Evolutionary conservation across 2,329 filamentous ascomycete genomes (phyloP).

Genomic region (Xylariaceae sp.): DNA sequence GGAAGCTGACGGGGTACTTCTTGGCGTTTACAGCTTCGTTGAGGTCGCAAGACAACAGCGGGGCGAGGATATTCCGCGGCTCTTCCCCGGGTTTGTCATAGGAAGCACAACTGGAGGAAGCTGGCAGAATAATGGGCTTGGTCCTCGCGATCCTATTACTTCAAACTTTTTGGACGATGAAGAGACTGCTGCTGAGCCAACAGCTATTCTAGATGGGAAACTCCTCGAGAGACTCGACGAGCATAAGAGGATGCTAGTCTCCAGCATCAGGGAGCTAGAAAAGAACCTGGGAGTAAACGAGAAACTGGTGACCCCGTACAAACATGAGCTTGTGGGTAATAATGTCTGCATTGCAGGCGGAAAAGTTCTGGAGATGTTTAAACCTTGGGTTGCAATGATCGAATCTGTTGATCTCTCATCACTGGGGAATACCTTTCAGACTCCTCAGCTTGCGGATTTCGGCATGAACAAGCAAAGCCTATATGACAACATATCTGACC

Average conservation of each 20-base stretch:
- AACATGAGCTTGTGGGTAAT: conserved; percentile 80
- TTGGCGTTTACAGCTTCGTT: conserved; percentile 94
- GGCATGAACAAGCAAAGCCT: conserved; percentile 87
- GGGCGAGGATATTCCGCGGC: conserved; percentile 88
- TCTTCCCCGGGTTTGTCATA: conserved; percentile 90
- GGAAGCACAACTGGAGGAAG: conserved; percentile 82
- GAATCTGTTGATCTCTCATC: conserved; percentile 90
- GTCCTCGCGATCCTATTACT: conserved; percentile 69
- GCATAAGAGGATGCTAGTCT: conserved; percentile 80
- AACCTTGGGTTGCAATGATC: conserved; percentile 84
- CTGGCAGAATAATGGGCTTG: conserved; percentile 76
- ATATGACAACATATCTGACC: conserved; percentile 90
- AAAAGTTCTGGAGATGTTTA: conserved; percentile 84
- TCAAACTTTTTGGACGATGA: conserved; percentile 87
- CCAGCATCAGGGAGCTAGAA: conserved; percentile 83
- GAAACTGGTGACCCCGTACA: conserved; percentile 77
- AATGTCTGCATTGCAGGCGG: conserved; percentile 77
- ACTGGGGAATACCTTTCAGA: conserved; percentile 76
- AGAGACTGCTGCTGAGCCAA: conserved; percentile 72
- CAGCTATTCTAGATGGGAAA: conserved; percentile 71
- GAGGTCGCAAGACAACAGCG: conserved; percentile 92
- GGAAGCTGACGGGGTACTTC: conserved; percentile 94
- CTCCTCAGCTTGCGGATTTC: conserved; percentile 85
- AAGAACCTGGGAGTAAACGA: conserved; percentile 78
- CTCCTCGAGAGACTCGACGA: conserved; percentile 85